Evolutionary conservation across 495 filamentous ascomycete species (phyloP).

Genomic region (Elaphomyces granulatus): DNA sequence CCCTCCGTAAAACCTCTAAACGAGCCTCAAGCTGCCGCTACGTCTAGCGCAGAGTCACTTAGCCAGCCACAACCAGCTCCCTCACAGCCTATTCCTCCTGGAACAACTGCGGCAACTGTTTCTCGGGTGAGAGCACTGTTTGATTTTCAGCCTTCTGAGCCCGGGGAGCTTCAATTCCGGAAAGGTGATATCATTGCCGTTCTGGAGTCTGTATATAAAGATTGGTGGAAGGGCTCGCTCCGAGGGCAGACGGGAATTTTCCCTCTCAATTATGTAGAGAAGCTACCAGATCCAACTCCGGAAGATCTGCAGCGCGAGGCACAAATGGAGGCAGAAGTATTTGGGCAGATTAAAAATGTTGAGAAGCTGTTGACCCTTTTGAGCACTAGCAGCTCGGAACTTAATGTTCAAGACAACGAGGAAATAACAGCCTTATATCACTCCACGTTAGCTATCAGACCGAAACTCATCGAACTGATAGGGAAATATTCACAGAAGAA

Average conservation of each 20-base stretch:
- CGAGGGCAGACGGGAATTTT: conserved; percentile 95
- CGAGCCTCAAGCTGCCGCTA: conserved; percentile 13
- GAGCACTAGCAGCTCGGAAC: conserved; percentile 84
- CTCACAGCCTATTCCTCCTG: conserved; percentile 40
- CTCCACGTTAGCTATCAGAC: conserved; percentile 81
- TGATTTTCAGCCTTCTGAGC: conserved; percentile 87
- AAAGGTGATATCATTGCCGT: conserved; percentile 98
- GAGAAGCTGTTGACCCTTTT: conserved; percentile 89
- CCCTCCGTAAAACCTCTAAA: conserved; percentile 15
- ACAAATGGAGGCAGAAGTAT: conserved; percentile 94
- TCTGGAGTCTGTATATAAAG: conserved; percentile 93
- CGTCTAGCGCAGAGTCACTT: conserved; percentile 26
- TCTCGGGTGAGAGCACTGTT: conserved; percentile 87
- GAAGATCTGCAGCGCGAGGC: conserved; percentile 93
- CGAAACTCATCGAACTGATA: conserved; percentile 95
- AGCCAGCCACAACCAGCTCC: conserved; percentile 26
- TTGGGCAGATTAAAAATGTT: conserved; percentile 96
- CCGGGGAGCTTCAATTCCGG: conserved; percentile 86
- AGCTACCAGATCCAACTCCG: conserved; percentile 81
- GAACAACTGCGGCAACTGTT: conserved; percentile 93
- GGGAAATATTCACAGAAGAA: conserved; percentile 99
- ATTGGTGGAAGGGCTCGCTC: conserved; percentile 97
- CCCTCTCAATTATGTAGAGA: conserved; percentile 97
- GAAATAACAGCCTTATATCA: conserved; percentile 92
- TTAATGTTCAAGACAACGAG: conserved; percentile 77